A percentile compares a stretch with the other conserved stretches of the same genome.
Evolutionary conservation across 2,329 filamentous ascomycete species (phyloP).

Genomic region (Sporothrix dimorphospora): DNA sequence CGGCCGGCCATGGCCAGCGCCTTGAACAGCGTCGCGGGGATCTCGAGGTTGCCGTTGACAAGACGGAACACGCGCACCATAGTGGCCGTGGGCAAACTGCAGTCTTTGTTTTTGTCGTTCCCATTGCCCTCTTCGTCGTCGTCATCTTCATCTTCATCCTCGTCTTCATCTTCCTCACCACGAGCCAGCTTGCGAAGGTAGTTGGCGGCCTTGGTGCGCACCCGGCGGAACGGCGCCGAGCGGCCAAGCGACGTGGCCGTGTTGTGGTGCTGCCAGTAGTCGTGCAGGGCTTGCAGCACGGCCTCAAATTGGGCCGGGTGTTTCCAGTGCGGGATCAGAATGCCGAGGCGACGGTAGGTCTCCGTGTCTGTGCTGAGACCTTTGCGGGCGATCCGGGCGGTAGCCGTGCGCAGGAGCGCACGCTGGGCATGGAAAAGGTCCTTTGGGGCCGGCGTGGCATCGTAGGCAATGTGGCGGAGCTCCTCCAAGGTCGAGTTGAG

Average conservation of each 20-base stretch:
- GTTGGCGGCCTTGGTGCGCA: slow-evolving; percentile 9
- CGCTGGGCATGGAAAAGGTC: slow-evolving; percentile 22
- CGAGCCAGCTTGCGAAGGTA: slow-evolving; percentile 25
- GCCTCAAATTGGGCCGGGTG: slow-evolving; percentile 24
- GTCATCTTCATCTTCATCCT: neutral
- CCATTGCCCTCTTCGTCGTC: neutral
- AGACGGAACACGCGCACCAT: slow-evolving; percentile 30
- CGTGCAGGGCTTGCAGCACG: slow-evolving; percentile 17
- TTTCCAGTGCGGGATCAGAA: slow-evolving; percentile 27
- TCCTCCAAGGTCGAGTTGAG: neutral
- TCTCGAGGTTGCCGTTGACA: slow-evolving; percentile 33
- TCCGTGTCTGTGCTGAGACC: slow-evolving; percentile 29
- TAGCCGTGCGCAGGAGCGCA: slow-evolving; percentile 18
- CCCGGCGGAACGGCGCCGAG: slow-evolving; percentile 26
- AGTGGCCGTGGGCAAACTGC: slow-evolving; percentile 21
- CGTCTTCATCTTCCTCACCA: neutral
- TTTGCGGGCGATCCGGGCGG: slow-evolving; percentile 25
- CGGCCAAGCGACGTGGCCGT: slow-evolving; percentile 15
- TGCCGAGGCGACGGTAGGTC: slow-evolving; percentile 31
- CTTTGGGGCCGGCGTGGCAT: slow-evolving; percentile 9
- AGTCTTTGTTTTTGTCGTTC: no score
- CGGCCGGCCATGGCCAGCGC: slow-evolving; percentile 29
- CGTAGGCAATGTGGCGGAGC: slow-evolving; percentile 27
- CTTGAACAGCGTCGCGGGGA: slow-evolving; percentile 30
- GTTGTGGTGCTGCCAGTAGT: slow-evolving; percentile 29